Base-by-base conservation (phyloP, 2,329 filamentous ascomycete genomes). In the Pleochaeta shiraiana region DNA sequence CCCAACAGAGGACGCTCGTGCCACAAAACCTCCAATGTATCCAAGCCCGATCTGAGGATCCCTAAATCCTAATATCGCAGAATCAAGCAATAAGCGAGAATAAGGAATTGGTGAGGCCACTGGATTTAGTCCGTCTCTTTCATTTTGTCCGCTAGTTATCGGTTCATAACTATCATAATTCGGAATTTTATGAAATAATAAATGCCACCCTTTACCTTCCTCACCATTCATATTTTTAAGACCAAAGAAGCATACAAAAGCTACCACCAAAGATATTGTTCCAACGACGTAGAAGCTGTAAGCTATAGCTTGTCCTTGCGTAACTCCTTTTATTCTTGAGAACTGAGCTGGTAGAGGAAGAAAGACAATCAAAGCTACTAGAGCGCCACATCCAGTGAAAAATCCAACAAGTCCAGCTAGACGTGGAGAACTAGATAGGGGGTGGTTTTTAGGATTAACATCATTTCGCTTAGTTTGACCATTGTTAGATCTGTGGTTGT, bases 1-100 rank as follows among this genome's bases (percentile, higher is more conserved):
- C 63, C 88, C 92, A 4, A 98, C 93, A 0, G 90, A 95, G 0
- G 91, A 96, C 7, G 93, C 91, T 65, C 93, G 84, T 11, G 91
- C 92, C 1, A 98, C 92, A 70, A 97, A 96, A 1, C 93, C 93
- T 67, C 92, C 93, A 0, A 97, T 77, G 71, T 97, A 98, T 31
- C 88, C 92, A 0, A 97, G 79, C 21, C 84, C 85, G 67, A 98
- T 95, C 69, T 87, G 82, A 11, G 83, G 79, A 72, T 95, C 88
- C 9, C 78, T 83, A 70, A 90, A 83, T 16, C 87, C 91, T 12
- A 95, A 79, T 6, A 83, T 69, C 69, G 91, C 73, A 39, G 87
- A 80, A 67, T 83, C 77, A 67, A 80, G 76, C 63, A 89, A 76
- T 64, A 87, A 79, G 67, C 81, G 76, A 66, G 79, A 77, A 70